Conservation (phyloP, 2,329 filamentous ascomycete genomes). For the Talaromyces sp. region DNA sequence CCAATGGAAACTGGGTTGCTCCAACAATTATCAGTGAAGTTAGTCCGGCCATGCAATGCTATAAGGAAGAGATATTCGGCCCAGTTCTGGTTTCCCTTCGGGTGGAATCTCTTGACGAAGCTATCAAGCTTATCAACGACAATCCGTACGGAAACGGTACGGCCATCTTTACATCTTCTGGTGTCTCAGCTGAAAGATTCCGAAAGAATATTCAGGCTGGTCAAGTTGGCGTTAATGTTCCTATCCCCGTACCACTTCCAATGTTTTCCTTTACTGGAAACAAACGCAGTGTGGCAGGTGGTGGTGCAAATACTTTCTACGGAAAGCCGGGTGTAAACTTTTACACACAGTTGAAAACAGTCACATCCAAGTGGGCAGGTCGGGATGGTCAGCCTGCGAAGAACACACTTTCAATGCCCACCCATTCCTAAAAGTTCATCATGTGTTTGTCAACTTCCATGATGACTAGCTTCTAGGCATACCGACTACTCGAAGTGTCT, state of each 20-base stretch:
- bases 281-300: conserved; percentile 86
- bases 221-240: conserved; percentile 66
- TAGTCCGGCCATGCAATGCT: conserved; percentile 64
- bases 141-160: conserved; percentile 68
- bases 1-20: conserved; percentile 13
- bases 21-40: conserved; percentile 65
- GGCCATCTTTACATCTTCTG: conserved; percentile 63
- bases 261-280: conserved; percentile 66
- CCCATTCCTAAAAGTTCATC: background rate
- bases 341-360: conserved; percentile 13
- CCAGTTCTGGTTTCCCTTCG: conserved; percentile 64
- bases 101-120: conserved; percentile 59
- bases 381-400: conserved; percentile 2
- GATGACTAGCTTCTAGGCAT: background rate
- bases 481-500: background rate
- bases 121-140: conserved; percentile 62
- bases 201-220: conserved; percentile 65
- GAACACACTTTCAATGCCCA: conserved; percentile 10
- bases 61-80: conserved; percentile 65
- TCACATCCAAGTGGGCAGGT: conserved; percentile 9
- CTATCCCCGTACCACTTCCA: conserved; percentile 61
- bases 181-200: conserved; percentile 60
- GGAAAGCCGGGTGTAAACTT: conserved; percentile 13
- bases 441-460: background rate
- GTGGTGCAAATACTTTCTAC: conserved; percentile 59